A percentile compares a stretch with the other conserved stretches of the same genome.
phyloP scores from a whole-genome alignment of 1,139 yeast genomes.

The Kodamaea suecica region DNA sequence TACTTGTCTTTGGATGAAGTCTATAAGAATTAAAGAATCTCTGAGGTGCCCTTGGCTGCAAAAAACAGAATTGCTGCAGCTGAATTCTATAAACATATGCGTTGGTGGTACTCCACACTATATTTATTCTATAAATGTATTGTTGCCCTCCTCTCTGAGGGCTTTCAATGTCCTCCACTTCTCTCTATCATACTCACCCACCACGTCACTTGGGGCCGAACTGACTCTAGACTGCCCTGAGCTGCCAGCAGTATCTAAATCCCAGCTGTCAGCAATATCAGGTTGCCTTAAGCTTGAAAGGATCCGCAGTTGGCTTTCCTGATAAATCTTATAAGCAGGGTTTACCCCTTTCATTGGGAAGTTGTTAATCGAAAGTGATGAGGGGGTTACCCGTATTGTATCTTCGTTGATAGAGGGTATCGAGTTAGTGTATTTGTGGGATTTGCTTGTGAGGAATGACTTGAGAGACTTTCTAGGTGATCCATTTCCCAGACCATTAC shows the following conservation, averaged over 20 bases:
- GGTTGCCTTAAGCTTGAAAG: slow-evolving; percentile 4
- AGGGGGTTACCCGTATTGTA: not conserved
- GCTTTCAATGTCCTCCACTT: slow-evolving; percentile 56
- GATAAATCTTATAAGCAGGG: slow-evolving; percentile 1
- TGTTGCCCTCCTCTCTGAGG: not conserved
- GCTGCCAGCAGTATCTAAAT: slow-evolving; percentile 34
- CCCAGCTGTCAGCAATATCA: slow-evolving; percentile 35
- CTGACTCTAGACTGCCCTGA: slow-evolving; percentile 41
- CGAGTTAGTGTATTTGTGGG: slow-evolving; percentile 10
- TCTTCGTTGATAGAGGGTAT: slow-evolving; percentile 1
- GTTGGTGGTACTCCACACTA: too few relatives aligned
- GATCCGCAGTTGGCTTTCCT: not conserved
- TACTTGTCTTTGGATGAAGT: too few relatives aligned
- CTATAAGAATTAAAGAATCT: too few relatives aligned
- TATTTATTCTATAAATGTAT: not conserved
- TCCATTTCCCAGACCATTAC: not conserved
- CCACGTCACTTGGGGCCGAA: slow-evolving; percentile 55
- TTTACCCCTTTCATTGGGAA: not conserved
- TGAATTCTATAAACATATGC: too few relatives aligned
- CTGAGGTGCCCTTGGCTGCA: too few relatives aligned
- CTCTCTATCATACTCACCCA: slow-evolving; percentile 64
- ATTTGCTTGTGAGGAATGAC: slow-evolving; percentile 18
- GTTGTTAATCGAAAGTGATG: not conserved
- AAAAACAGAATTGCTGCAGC: too few relatives aligned
- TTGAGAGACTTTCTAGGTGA: slow-evolving; percentile 32